Evolutionary conservation across 2,329 filamentous ascomycete genomes (phyloP).

Genomic region (Sporothrix pseudoabietina): DNA sequence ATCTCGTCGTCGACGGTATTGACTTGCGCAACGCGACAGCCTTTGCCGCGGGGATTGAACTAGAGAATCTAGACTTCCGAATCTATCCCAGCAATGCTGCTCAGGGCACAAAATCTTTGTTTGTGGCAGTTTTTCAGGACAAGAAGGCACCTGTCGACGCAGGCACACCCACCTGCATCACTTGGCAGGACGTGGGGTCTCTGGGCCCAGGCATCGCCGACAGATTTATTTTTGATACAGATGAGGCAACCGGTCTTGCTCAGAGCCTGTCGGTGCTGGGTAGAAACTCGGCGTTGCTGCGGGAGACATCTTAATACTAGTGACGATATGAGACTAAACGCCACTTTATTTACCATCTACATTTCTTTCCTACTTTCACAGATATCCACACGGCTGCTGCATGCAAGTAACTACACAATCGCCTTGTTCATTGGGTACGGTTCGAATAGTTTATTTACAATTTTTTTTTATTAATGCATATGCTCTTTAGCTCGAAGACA

Average conservation of each 20-base stretch:
- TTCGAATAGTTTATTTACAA: no score
- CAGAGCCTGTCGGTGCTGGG: not conserved
- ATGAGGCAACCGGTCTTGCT: not conserved
- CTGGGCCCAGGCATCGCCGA: not conserved
- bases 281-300: not conserved
- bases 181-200: constrained; percentile 2
- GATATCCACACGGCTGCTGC: no score
- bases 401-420: no score
- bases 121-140: not conserved
- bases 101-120: constrained; percentile 5
- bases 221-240: not conserved
- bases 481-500: not conserved
- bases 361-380: no score
- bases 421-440: no score
- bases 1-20: not conserved
- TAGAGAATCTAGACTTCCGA: constrained; percentile 4
- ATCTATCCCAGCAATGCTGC: constrained; percentile 4
- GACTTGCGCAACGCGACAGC: constrained; percentile 4
- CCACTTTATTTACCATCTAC: no score
- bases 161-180: constrained; percentile 1
- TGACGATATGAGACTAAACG: no score
- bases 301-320: not conserved
- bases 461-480: not conserved
- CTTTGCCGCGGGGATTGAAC: not conserved
- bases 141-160: not conserved